phyloP scores from a whole-genome alignment of 1,139 yeast genomes.

The Candida freyschussii region DNA sequence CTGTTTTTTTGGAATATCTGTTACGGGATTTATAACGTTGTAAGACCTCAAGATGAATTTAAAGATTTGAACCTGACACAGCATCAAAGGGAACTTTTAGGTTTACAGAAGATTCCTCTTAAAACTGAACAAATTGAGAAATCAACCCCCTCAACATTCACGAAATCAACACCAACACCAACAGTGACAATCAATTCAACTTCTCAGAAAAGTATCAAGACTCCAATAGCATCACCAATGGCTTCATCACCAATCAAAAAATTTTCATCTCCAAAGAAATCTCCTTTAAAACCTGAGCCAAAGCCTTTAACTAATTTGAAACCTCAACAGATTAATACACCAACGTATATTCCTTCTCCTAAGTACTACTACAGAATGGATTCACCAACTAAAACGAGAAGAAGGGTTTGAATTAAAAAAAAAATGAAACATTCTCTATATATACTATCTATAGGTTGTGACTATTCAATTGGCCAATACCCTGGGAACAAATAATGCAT shows the following conservation, averaged over 20 bases:
- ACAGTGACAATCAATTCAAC: conserved; percentile 5
- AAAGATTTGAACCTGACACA: conserved; percentile 38
- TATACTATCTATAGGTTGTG: neutral
- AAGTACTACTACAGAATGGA: conserved; percentile 40
- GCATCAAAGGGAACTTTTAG: conserved; percentile 38
- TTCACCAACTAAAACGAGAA: conserved; percentile 35
- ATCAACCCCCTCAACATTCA: conserved; percentile 12
- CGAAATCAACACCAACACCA: conserved; percentile 20
- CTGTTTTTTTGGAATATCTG: conserved; percentile 34
- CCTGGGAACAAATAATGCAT: conserved; percentile 91
- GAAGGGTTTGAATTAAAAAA: conserved; percentile 15
- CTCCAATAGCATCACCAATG: conserved; percentile 27
- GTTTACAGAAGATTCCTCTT: conserved; percentile 30
- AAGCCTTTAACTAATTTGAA: conserved; percentile 9
- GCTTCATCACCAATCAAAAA: conserved; percentile 22
- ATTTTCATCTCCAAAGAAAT: conserved; percentile 8
- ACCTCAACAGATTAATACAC: conserved; percentile 11
- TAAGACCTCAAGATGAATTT: conserved; percentile 33
- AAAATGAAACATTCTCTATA: neutral
- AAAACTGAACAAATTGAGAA: conserved; percentile 2
- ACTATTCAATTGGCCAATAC: conserved; percentile 60
- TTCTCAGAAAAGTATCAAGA: conserved; percentile 8
- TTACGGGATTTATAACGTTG: conserved; percentile 31
- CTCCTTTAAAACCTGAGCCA: conserved; percentile 8
- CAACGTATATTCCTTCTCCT: conserved; percentile 37